These are phyloP conservation scores for Scheffersomyces coipomensis DNA, from an alignment of 805 yeast genomes.

Conservation along the genomic window DNA sequence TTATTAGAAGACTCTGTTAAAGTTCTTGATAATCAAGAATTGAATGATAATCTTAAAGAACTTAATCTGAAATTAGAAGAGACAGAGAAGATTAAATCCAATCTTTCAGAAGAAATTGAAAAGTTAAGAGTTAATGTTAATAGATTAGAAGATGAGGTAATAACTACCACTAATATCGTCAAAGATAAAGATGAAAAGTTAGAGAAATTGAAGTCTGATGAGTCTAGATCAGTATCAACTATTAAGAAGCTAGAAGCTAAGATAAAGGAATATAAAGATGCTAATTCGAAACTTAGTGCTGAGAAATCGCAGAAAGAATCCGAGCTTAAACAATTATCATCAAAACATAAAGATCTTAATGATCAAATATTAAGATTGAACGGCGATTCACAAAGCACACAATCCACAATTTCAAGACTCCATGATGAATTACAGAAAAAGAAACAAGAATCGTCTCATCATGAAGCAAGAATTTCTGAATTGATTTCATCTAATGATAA, in stretches of 20 bases:
- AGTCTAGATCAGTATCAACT: conserved; percentile 20
- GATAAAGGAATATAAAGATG: conserved; percentile 24
- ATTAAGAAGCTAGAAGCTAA: conserved; percentile 18
- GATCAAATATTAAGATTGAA: neutral
- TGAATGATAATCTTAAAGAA: conserved; percentile 53
- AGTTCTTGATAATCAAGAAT: conserved; percentile 54
- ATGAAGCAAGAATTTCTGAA: neutral
- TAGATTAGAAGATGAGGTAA: conserved; percentile 32
- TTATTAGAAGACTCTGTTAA: conserved; percentile 63
- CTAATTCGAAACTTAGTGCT: conserved; percentile 11
- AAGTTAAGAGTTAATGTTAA: conserved; percentile 38
- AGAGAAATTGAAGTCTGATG: conserved; percentile 40
- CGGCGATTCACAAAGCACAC: neutral
- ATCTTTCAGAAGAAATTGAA: conserved; percentile 31
- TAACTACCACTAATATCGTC: conserved; percentile 26
- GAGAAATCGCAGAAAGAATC: conserved; percentile 7
- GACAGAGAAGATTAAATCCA: conserved; percentile 26
- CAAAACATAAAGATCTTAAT: conserved; percentile 6
- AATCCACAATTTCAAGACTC: neutral
- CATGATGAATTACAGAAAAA: conserved; percentile 2
- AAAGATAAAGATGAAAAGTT: conserved; percentile 49
- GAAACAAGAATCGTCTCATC: neutral
- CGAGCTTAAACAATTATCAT: conserved; percentile 4
- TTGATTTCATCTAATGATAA: neutral
- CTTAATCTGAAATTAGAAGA: conserved; percentile 45